A percentile compares a stretch with the other conserved stretches of the same genome.
These are phyloP conservation scores for Didymella pinodella DNA, from an alignment of 2,329 filamentous ascomycete genomes.

Conservation along the genomic window DNA sequence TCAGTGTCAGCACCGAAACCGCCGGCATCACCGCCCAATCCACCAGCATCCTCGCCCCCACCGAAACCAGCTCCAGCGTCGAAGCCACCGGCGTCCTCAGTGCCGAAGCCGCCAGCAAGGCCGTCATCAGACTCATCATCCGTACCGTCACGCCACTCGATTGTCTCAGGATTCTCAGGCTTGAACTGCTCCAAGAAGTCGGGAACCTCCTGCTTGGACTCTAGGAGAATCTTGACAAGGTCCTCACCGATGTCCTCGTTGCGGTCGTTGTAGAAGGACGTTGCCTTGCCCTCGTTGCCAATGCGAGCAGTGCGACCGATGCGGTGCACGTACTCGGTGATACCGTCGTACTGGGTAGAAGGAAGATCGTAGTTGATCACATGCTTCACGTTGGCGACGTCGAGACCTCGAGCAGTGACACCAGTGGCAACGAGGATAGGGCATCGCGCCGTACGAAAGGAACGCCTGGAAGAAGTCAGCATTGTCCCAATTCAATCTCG, in stretches of 20 bases:
- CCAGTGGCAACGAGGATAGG: conserved; percentile 89
- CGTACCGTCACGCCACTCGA: conserved; percentile 63
- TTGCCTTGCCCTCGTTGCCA: conserved; percentile 83
- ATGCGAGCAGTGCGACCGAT: conserved; percentile 97
- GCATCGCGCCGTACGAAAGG: conserved; percentile 76
- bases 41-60: conserved; percentile 17
- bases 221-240: conserved; percentile 81
- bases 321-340: conserved; percentile 91
- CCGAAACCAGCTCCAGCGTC: conserved; percentile 20
- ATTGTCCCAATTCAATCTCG: background rate
- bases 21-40: conserved; percentile 11
- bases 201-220: conserved; percentile 79
- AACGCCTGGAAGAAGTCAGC: conserved; percentile 59
- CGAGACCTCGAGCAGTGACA: conserved; percentile 85
- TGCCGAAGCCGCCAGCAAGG: conserved; percentile 26
- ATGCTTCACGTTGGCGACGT: conserved; percentile 85
- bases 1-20: conserved; percentile 1
- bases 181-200: conserved; percentile 77
- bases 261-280: conserved; percentile 84
- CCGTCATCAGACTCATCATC: conserved; percentile 47
- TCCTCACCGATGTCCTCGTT: conserved; percentile 77
- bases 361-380: conserved; percentile 96
- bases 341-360: conserved; percentile 76
- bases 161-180: conserved; percentile 62
- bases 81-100: conserved; percentile 18